Conservation (phyloP, 495 filamentous ascomycete species). For the Letharia columbiana region DNA sequence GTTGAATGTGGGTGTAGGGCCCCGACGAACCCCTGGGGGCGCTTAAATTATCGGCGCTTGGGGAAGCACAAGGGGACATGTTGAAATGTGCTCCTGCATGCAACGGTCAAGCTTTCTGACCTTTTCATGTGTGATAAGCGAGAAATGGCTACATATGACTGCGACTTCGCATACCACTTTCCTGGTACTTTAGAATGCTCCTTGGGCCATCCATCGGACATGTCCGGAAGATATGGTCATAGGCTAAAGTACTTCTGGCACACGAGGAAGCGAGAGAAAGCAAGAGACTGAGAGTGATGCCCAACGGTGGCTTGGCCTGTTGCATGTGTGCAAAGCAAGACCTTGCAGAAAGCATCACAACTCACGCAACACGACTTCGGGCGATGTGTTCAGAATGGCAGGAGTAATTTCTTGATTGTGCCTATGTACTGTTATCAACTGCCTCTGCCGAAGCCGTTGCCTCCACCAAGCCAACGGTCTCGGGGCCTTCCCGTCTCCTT, state of each 20-base stretch:
- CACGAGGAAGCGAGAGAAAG: background rate
- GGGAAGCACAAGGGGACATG: background rate
- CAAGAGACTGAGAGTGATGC: background rate
- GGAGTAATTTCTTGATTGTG: background rate
- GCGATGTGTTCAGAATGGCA: background rate
- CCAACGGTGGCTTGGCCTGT: background rate
- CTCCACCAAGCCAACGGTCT: slow-evolving; percentile 2
- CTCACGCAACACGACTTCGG: background rate
- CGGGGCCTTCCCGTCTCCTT: background rate
- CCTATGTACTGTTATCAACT: slow-evolving; percentile 4
- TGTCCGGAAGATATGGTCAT: background rate
- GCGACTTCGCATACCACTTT: background rate
- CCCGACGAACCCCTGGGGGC: background rate
- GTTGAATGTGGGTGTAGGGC: background rate
- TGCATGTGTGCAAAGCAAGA: background rate
- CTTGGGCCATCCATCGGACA: background rate
- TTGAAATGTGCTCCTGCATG: background rate
- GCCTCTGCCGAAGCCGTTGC: background rate
- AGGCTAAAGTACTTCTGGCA: background rate
- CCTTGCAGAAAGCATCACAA: background rate
- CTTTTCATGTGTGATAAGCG: background rate
- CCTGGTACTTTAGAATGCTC: background rate
- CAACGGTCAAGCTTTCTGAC: background rate
- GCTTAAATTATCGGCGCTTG: background rate
- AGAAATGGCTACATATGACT: background rate